phyloP scores from a whole-genome alignment of 2,329 filamentous ascomycete species.

The Aspergillus sp. region DNA sequence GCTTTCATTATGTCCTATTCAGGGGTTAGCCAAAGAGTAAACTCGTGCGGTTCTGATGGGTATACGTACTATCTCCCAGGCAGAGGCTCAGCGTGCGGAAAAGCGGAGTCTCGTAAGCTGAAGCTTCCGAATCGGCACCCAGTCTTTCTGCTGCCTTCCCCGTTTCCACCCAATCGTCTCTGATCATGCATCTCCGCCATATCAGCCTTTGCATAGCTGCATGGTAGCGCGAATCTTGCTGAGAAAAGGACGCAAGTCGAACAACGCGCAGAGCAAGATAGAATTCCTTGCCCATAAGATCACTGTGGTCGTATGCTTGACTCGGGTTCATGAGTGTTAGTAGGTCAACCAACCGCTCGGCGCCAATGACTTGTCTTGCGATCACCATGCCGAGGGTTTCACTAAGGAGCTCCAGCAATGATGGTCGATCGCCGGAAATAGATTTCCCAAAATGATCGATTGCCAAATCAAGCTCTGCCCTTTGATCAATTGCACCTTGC shows the following conservation, averaged over 20 bases:
- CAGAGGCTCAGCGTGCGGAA: constrained; percentile 66
- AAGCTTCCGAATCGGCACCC: constrained; percentile 64
- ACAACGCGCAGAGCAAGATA: constrained; percentile 64
- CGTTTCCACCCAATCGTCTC: constrained; percentile 78
- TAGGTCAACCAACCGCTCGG: constrained; percentile 56
- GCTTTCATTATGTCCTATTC: constrained; percentile 14
- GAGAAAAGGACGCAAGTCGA: constrained; percentile 54
- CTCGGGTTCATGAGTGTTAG: constrained; percentile 73
- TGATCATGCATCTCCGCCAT: constrained; percentile 82
- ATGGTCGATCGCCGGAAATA: constrained; percentile 57
- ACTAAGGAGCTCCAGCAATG: constrained; percentile 69
- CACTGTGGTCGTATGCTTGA: constrained; percentile 45
- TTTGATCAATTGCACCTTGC: constrained; percentile 71
- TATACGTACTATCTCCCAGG: constrained; percentile 47
- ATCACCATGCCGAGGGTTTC: constrained; percentile 68
- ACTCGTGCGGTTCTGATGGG: no score
- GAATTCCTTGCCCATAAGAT: constrained; percentile 62
- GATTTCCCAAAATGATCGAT: constrained; percentile 63
- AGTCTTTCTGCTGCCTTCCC: constrained; percentile 74
- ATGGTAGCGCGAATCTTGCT: constrained; percentile 42
- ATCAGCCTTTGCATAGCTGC: constrained; percentile 48
- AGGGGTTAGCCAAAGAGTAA: neutral
- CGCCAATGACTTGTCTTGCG: constrained; percentile 63
- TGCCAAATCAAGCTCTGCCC: constrained; percentile 73
- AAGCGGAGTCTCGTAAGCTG: constrained; percentile 64